Percentiles rank a stretch among this genome's conserved stretches.
Conservation (phyloP, 2,329 filamentous ascomycete genomes). For the Neocucurbitaria cava region DNA sequence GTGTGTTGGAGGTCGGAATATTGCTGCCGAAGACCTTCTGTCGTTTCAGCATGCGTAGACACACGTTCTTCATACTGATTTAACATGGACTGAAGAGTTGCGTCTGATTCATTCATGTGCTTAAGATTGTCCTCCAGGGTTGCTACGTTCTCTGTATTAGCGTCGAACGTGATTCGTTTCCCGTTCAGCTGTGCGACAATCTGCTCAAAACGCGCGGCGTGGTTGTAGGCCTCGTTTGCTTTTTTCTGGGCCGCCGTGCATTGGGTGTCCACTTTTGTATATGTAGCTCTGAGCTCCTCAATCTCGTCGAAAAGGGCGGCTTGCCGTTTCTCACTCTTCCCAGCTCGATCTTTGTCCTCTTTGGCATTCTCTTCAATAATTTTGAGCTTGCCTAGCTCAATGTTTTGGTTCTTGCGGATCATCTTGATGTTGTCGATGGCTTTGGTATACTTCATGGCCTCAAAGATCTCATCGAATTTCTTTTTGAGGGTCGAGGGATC, state of each 20-base stretch:
- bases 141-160: constrained; percentile 72
- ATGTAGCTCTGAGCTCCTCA: constrained; percentile 52
- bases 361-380: constrained; percentile 80
- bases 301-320: constrained; percentile 71
- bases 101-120: constrained; percentile 79
- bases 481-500: constrained; percentile 87
- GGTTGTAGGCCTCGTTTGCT: constrained; percentile 71
- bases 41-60: constrained; percentile 67
- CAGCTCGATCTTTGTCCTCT: constrained; percentile 82
- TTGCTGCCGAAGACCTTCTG: constrained; percentile 66
- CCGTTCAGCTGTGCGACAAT: constrained; percentile 78
- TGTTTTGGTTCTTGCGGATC: constrained; percentile 81
- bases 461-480: constrained; percentile 96
- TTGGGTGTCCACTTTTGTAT: constrained; percentile 39
- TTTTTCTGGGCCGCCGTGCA: constrained; percentile 51
- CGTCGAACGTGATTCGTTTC: constrained; percentile 76
- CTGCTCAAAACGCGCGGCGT: constrained; percentile 75
- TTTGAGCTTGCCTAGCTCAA: constrained; percentile 75
- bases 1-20: constrained; percentile 69
- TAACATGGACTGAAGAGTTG: constrained; percentile 73
- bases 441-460: constrained; percentile 95
- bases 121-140: constrained; percentile 76
- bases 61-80: constrained; percentile 81
- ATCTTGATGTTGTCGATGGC: constrained; percentile 94
- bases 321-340: constrained; percentile 62